These are phyloP conservation scores for Pleomassaria siparia DNA, from an alignment of 2,329 filamentous ascomycete species.

Conservation along the genomic window DNA sequence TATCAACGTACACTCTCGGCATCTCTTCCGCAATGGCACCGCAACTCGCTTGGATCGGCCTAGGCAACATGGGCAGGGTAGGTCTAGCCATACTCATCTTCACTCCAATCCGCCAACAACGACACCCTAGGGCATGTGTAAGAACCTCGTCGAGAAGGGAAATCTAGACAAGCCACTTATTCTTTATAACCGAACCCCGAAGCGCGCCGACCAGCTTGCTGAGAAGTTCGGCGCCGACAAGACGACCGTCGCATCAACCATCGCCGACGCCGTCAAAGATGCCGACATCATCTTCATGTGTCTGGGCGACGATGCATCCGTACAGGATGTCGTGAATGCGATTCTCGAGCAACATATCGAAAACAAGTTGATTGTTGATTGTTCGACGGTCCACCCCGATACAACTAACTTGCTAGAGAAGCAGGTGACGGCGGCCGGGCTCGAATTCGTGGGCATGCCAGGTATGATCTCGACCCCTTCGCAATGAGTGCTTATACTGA, in stretches of 20 bases:
- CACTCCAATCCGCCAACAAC: not conserved
- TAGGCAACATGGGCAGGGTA: conserved; percentile 86
- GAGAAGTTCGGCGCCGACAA: conserved; percentile 62
- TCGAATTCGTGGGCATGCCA: conserved; percentile 72
- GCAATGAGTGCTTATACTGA: conserved; percentile 14
- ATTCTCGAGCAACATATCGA: conserved; percentile 60
- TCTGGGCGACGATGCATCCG: conserved; percentile 74
- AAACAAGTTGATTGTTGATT: conserved; percentile 82
- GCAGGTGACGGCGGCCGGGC: conserved; percentile 60
- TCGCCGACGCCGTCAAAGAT: conserved; percentile 66
- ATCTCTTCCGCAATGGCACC: conserved; percentile 38
- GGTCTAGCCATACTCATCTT: conserved; percentile 33
- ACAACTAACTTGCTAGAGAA: conserved; percentile 69
- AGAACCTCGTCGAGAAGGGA: conserved; percentile 80
- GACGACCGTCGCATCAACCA: conserved; percentile 62
- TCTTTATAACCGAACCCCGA: conserved; percentile 75
- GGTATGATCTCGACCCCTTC: conserved; percentile 32
- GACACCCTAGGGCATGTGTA: conserved; percentile 24
- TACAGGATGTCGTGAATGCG: conserved; percentile 62
- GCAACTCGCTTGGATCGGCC: conserved; percentile 74
- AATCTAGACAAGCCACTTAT: conserved; percentile 70
- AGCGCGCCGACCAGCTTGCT: conserved; percentile 66
- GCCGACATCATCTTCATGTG: conserved; percentile 83
- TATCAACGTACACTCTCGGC: not conserved
- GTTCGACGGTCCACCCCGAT: conserved; percentile 84